A percentile compares a stretch with the other conserved stretches of the same genome.
These are phyloP conservation scores for Cylindrotheca closterium DNA, from an alignment of 108 stramenopile species.

Conservation along the genomic window DNA sequence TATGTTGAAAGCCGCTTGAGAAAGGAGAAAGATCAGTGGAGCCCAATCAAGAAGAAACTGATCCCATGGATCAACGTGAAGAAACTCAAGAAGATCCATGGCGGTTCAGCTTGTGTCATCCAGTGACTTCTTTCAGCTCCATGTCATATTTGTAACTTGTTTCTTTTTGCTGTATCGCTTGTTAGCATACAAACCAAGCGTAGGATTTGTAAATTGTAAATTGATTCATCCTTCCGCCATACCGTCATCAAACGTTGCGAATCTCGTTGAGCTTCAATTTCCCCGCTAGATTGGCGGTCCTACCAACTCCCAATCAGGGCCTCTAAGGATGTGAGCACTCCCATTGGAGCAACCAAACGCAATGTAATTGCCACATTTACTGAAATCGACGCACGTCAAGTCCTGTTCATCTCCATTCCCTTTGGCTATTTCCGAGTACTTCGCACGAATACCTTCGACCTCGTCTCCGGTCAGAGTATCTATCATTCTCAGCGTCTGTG, in stretches of 20 bases:
- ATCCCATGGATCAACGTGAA: conserved; percentile 46
- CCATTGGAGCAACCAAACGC: conserved; percentile 28
- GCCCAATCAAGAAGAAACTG: conserved; percentile 34
- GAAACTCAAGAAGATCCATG: conserved; percentile 25
- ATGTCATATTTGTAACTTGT: too few species aligned
- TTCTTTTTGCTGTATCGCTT: too few species aligned
- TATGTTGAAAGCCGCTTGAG: conserved; percentile 31
- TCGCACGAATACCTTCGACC: conserved; percentile 10
- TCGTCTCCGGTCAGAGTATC: conserved; percentile 42
- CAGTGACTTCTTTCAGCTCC: background rate
- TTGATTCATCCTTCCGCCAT: too few species aligned
- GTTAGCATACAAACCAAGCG: too few species aligned
- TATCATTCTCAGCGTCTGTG: conserved; percentile 7
- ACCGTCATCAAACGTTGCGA: too few species aligned
- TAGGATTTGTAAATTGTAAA: too few species aligned
- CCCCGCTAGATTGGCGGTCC: background rate
- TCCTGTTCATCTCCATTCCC: background rate
- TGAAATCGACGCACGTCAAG: conserved; percentile 28
- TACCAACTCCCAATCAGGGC: conserved; percentile 11
- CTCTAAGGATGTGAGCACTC: conserved; percentile 21
- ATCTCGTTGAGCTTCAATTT: too few species aligned
- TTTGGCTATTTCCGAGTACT: conserved; percentile 1
- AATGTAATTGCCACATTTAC: conserved; percentile 28
- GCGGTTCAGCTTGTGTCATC: conserved; percentile 2
- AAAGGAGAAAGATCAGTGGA: conserved; percentile 39